These are phyloP conservation scores for Meyerozyma athensensis DNA, from an alignment of 1,139 yeast genomes.

Conservation along the genomic window DNA sequence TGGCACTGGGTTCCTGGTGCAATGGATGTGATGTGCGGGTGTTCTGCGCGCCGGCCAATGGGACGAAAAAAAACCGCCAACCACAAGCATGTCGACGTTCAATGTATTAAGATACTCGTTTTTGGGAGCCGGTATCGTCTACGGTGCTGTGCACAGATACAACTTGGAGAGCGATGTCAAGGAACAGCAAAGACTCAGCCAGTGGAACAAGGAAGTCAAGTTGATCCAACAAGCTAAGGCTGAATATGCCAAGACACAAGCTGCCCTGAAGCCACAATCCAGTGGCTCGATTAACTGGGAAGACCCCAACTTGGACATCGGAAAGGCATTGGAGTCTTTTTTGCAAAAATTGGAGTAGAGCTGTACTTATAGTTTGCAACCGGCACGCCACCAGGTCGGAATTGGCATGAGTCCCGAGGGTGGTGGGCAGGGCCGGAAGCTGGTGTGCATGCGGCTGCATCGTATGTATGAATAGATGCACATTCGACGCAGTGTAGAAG, in stretches of 20 bases:
- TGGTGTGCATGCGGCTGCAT: too few relatives aligned
- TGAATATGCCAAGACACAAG: conserved; percentile 70
- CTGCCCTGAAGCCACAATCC: conserved; percentile 30
- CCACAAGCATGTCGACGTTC: conserved; percentile 31
- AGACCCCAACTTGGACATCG: conserved; percentile 88
- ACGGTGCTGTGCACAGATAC: conserved; percentile 85
- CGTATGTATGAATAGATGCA: too few relatives aligned
- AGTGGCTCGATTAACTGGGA: conserved; percentile 65
- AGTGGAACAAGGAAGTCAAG: conserved; percentile 64
- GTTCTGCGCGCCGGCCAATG: conserved; percentile 5
- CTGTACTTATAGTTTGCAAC: not conserved
- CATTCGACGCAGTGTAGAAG: too few relatives aligned
- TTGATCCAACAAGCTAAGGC: conserved; percentile 85
- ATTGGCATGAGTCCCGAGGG: too few relatives aligned
- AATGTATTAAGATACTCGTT: conserved; percentile 91
- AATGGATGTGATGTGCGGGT: not conserved
- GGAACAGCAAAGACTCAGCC: conserved; percentile 52
- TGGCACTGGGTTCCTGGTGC: too few relatives aligned
- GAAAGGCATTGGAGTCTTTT: conserved; percentile 41
- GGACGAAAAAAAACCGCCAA: conserved; percentile 7
- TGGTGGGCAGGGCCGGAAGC: too few relatives aligned
- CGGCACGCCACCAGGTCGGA: too few relatives aligned
- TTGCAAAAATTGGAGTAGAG: conserved; percentile 38
- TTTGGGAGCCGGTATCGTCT: conserved; percentile 81
- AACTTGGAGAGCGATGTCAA: conserved; percentile 58